A percentile compares a stretch with the other conserved stretches of the same genome.
These are phyloP conservation scores for Schrenkiella parvula DNA, from an alignment of 345 rosid species.

Conservation along the genomic window DNA sequence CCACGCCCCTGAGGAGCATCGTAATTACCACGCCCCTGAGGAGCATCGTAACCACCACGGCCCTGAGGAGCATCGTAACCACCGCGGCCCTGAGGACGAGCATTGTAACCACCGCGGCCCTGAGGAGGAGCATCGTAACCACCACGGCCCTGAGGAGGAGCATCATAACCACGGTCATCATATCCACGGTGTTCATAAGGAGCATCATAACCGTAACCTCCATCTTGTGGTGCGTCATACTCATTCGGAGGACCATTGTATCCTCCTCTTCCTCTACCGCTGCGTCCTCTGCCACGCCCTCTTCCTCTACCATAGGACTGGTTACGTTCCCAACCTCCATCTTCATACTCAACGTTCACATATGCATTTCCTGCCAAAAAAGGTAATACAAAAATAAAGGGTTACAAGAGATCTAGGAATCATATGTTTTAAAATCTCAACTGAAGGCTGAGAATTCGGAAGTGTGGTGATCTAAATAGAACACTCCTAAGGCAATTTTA, in stretches of 20 bases:
- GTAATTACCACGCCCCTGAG: no score
- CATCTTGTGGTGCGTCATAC: conserved; percentile 60
- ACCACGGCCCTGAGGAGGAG: no score
- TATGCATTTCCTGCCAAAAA: conserved; percentile 59
- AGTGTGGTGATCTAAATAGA: not conserved
- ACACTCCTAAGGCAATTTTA: not conserved
- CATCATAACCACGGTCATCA: no score
- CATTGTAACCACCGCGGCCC: conserved; percentile 17
- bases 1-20: no score
- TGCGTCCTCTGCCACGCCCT: conserved; percentile 84
- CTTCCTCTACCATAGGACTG: conserved; percentile 71
- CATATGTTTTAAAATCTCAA: not conserved
- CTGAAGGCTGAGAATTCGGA: not conserved
- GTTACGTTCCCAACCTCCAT: conserved; percentile 72
- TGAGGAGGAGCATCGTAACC: conserved; percentile 14
- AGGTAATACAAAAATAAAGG: not conserved
- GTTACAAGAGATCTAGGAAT: not conserved
- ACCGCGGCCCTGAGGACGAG: no score
- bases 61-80: conserved; percentile 24
- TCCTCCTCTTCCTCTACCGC: conserved; percentile 84
- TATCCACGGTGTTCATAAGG: conserved; percentile 36
- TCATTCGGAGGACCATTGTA: conserved; percentile 60
- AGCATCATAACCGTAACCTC: conserved; percentile 57
- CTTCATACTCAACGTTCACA: conserved; percentile 60
- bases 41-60: conserved; percentile 29